Base-by-base conservation (phyloP, 1,139 yeast genomes). In the Pneumocystis carinii region DNA sequence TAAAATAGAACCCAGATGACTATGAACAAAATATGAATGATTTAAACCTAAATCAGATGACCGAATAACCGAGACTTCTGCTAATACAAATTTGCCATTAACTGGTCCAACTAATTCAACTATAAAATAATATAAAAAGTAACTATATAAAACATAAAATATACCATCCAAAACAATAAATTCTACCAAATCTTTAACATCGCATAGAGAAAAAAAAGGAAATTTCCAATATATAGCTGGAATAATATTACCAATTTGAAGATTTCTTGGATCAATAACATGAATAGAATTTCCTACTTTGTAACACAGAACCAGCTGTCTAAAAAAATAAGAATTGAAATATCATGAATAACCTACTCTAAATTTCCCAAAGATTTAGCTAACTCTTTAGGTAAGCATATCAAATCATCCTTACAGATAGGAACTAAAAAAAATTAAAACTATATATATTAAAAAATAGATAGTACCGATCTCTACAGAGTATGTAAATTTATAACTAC, bases 351-450 rank as follows among this genome's bases (percentile, higher is more conserved):
- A 15, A 35, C 42, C 10, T 41, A 59, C 36, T 90, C 77, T 65
- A 92, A 87, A 72, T 87, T 86, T 67, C 97, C 96, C 77, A 90
- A 74, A 15, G 89, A 81, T 68, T 84, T 83, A 2, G 99, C 98
- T 67, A 92, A 75, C 69, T 84, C 84, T 71, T 83, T 82, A 38
- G 98, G 98, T 67, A 94, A 78, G 60, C 90, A 87, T 39, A 94
- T 95, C 69, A 94, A 80, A 72, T 94, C 98, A 73, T 92, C 99
- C 74, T 95, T 86, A 81, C 98, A 94, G 61, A 94, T 84, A n/a
- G 98, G 98, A 1, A 89, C 96, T 69, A 92, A 8, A 41, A 39
- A 17, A 17, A 41, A 41, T 41, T 41, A 41, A 41, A 17, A 41
- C 19, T 41, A 7, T 17, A 17, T n/a, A 17, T 10, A 17, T 12